A percentile compares a stretch with the other conserved stretches of the same genome.
Evolutionary conservation across 1,284 basidiomycete species (phyloP).

Genomic region (Rhizoctonia solani): DNA sequence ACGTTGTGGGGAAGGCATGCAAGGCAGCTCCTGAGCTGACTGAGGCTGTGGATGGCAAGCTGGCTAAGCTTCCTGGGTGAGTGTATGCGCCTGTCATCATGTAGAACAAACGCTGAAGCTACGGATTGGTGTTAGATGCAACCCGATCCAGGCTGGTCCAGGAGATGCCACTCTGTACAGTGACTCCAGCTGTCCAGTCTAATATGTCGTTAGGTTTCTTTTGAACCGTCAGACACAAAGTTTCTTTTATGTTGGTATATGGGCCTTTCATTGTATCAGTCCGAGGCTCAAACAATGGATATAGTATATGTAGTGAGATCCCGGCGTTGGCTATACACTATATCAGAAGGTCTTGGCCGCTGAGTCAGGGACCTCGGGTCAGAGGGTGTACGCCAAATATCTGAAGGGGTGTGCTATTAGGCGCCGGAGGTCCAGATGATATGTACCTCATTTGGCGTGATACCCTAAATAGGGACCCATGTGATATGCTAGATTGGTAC

Average conservation of each 20-base stretch:
- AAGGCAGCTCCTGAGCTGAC: conserved; percentile 47
- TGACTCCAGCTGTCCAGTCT: conserved; percentile 29
- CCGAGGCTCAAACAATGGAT: too few relatives aligned
- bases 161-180: conserved; percentile 38
- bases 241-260: too few relatives aligned
- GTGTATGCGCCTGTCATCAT: not conserved
- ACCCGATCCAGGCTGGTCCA: conserved; percentile 41
- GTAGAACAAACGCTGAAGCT: not conserved
- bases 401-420: too few relatives aligned
- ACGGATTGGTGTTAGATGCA: conserved; percentile 38
- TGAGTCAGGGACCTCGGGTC: not conserved
- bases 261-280: too few relatives aligned
- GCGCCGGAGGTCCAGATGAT: too few relatives aligned
- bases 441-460: too few relatives aligned
- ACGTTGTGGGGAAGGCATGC: conserved; percentile 42
- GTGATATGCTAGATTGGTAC: too few relatives aligned
- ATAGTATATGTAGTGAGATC: too few relatives aligned
- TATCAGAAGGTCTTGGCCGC: too few relatives aligned
- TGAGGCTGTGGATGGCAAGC: conserved; percentile 41
- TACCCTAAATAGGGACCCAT: too few relatives aligned
- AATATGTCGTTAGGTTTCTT: not conserved
- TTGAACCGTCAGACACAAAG: too few relatives aligned
- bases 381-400: not conserved
- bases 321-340: too few relatives aligned
- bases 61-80: conserved; percentile 42